phyloP scores from a whole-genome alignment of 2,329 filamentous ascomycete genomes.

The Orbilia quercus region DNA sequence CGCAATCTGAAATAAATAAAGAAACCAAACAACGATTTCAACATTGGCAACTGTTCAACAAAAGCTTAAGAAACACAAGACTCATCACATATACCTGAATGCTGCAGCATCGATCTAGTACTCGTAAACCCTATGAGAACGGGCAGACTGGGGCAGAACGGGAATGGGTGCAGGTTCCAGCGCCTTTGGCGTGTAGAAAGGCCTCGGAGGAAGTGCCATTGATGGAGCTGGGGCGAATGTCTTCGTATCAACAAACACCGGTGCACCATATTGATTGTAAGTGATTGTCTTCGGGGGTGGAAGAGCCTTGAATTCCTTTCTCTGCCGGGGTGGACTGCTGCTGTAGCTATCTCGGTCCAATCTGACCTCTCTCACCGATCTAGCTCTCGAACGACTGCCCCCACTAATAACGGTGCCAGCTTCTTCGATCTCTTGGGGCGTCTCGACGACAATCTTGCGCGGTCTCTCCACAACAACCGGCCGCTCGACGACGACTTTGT shows the following conservation, averaged over 20 bases:
- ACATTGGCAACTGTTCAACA: too few relatives aligned
- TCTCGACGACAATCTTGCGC: slow-evolving; percentile 29
- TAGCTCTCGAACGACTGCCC: slow-evolving; percentile 18
- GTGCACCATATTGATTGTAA: slow-evolving; percentile 48
- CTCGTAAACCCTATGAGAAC: slow-evolving; percentile 23
- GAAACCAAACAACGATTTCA: too few relatives aligned
- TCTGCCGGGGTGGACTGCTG: slow-evolving; percentile 17
- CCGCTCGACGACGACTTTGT: slow-evolving; percentile 12
- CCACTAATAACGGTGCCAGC: slow-evolving; percentile 27
- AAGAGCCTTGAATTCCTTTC: slow-evolving; percentile 34
- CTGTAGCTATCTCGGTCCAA: slow-evolving; percentile 21
- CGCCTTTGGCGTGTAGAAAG: slow-evolving; percentile 17
- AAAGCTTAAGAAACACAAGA: too few relatives aligned
- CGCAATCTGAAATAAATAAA: too few relatives aligned
- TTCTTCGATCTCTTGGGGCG: slow-evolving; percentile 44
- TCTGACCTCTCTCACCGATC: slow-evolving; percentile 34
- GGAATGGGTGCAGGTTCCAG: slow-evolving; percentile 42
- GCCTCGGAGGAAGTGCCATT: slow-evolving; percentile 32
- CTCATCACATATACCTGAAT: neutral
- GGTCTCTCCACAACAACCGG: slow-evolving; percentile 26
- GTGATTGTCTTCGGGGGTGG: slow-evolving; percentile 38
- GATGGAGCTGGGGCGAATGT: slow-evolving; percentile 44
- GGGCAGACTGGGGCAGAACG: slow-evolving; percentile 13
- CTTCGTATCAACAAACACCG: slow-evolving; percentile 41
- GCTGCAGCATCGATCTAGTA: neutral